Evolutionary conservation across 441 rosid genomes (phyloP).

Genomic region (Pelargonium myrrhifolium): DNA sequence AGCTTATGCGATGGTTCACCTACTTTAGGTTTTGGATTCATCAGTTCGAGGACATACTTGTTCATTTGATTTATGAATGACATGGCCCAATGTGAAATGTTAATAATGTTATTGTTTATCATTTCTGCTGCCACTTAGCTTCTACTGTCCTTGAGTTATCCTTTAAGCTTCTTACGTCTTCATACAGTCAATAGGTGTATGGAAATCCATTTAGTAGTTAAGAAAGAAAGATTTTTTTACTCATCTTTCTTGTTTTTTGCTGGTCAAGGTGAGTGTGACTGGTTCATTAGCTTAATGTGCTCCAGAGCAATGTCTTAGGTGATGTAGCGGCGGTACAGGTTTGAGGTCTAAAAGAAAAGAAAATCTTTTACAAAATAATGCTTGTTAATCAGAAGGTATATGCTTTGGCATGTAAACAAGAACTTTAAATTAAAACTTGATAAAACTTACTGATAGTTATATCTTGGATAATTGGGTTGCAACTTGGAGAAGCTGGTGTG

Average conservation of each 20-base stretch:
- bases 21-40: neutral
- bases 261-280: neutral
- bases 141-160: too few relatives aligned
- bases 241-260: neutral
- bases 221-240: too few relatives aligned
- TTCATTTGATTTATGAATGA: too few relatives aligned
- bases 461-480: too few relatives aligned
- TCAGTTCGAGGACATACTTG: neutral
- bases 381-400: neutral
- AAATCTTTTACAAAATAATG: neutral
- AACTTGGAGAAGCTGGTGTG: neutral
- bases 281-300: neutral
- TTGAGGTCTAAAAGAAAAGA: neutral
- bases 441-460: too few relatives aligned
- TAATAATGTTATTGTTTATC: neutral
- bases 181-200: too few relatives aligned
- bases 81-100: neutral
- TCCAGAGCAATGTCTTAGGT: neutral
- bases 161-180: too few relatives aligned
- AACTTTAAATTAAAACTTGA: too few relatives aligned
- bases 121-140: neutral
- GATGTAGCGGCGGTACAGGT: neutral
- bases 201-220: too few relatives aligned
- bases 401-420: neutral
- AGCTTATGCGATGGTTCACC: conserved; percentile 12